Evolutionary conservation across 768 basidiomycete genomes (phyloP).

Genomic region (Mrakia frigida): DNA sequence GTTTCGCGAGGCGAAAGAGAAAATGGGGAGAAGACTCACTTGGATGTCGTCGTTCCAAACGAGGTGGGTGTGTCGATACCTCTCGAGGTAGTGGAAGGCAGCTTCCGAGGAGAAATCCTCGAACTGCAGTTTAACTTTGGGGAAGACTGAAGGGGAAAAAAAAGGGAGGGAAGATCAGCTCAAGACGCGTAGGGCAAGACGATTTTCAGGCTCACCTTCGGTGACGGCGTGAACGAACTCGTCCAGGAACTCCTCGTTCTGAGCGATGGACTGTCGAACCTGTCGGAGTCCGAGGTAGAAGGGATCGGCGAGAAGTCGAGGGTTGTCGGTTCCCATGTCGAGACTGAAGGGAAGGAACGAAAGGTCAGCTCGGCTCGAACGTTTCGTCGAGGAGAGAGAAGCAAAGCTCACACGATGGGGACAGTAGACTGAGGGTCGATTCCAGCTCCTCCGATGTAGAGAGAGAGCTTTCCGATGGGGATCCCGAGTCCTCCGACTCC

Average conservation of each 20-base stretch:
- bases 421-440: conserved; percentile 56
- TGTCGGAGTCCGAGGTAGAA: conserved; percentile 81
- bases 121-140: conserved; percentile 52
- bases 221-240: conserved; percentile 85
- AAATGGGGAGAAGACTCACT: no score
- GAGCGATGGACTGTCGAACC: conserved; percentile 25
- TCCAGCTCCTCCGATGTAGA: conserved; percentile 85
- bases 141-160: conserved; percentile 51
- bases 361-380: neutral
- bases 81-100: conserved; percentile 76
- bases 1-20: no score
- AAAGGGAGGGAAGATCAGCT: no score
- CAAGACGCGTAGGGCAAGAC: no score
- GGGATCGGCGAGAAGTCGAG: conserved; percentile 72
- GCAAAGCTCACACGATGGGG: conserved; percentile 52
- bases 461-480: conserved; percentile 83
- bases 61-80: conserved; percentile 64
- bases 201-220: conserved; percentile 32
- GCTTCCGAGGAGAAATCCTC: conserved; percentile 89
- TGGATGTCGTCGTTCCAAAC: conserved; percentile 39
- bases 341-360: conserved; percentile 47
- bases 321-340: conserved; percentile 85
- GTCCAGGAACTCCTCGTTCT: conserved; percentile 66
- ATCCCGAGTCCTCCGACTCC: conserved; percentile 46
- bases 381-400: neutral